Evolutionary conservation across 768 basidiomycete species (phyloP).

Genomic region (Agrocybe pediades): DNA sequence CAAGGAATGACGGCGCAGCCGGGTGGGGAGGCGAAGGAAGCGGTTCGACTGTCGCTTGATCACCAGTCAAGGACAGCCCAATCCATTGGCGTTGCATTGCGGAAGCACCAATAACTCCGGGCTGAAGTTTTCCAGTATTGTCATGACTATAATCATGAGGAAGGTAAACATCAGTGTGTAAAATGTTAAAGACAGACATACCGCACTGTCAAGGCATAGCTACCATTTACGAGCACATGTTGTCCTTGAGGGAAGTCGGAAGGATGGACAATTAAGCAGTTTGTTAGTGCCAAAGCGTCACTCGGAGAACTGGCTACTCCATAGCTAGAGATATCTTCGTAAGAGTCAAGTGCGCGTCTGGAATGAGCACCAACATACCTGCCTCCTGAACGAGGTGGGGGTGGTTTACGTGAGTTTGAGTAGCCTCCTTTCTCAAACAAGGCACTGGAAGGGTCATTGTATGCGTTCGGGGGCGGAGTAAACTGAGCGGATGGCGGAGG

Average conservation of each 20-base stretch:
- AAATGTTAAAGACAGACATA: constrained; percentile 34
- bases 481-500: constrained; percentile 45
- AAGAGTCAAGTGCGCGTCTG: too few relatives aligned
- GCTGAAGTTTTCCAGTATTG: constrained; percentile 67
- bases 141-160: constrained; percentile 60
- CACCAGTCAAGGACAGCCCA: constrained; percentile 76
- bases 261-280: constrained; percentile 80
- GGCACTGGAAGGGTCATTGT: constrained; percentile 53
- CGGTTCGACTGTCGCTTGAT: constrained; percentile 69
- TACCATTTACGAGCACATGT: constrained; percentile 76
- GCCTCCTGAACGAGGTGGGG: constrained; percentile 33
- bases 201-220: constrained; percentile 75
- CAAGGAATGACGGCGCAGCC: constrained; percentile 61
- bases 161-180: background rate
- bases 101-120: constrained; percentile 76
- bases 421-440: constrained; percentile 52
- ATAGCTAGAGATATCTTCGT: constrained; percentile 43
- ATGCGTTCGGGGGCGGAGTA: constrained; percentile 36
- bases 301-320: constrained; percentile 62
- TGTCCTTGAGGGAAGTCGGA: constrained; percentile 72
- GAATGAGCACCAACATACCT: too few relatives aligned
- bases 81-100: constrained; percentile 88
- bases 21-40: constrained; percentile 56
- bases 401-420: constrained; percentile 44
- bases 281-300: constrained; percentile 72